These are phyloP conservation scores for Niveomyces coronatus DNA, from an alignment of 2,329 filamentous ascomycete genomes.

Conservation along the genomic window DNA sequence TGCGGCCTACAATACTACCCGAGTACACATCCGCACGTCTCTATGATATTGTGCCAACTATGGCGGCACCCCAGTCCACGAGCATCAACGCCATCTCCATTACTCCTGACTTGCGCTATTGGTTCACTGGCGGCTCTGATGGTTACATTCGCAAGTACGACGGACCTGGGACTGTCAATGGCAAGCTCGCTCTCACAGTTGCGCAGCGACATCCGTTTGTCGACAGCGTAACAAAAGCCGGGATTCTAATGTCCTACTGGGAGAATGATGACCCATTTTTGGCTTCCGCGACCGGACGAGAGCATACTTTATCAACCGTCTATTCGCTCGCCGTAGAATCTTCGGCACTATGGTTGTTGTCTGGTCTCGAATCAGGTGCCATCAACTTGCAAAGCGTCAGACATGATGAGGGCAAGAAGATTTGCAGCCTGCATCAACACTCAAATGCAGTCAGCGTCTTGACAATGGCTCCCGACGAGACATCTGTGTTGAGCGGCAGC, in stretches of 20 bases:
- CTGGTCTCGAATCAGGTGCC: slow-evolving; percentile 77
- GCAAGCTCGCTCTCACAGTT: slow-evolving; percentile 85
- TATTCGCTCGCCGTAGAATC: slow-evolving; percentile 91
- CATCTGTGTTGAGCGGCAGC: slow-evolving; percentile 77
- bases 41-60: slow-evolving; percentile 95
- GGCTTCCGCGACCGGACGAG: slow-evolving; percentile 38
- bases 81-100: slow-evolving; percentile 89
- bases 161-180: slow-evolving; percentile 88
- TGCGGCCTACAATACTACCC: slow-evolving; percentile 55
- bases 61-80: slow-evolving; percentile 90
- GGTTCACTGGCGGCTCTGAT: slow-evolving; percentile 87
- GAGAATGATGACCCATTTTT: slow-evolving; percentile 75
- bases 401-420: slow-evolving; percentile 88
- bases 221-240: slow-evolving; percentile 92
- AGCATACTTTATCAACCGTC: slow-evolving; percentile 69
- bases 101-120: slow-evolving; percentile 89
- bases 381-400: slow-evolving; percentile 92
- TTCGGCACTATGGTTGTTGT: slow-evolving; percentile 82
- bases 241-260: slow-evolving; percentile 93
- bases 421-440: slow-evolving; percentile 71
- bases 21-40: slow-evolving; percentile 70
- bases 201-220: slow-evolving; percentile 95
- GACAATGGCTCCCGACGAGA: slow-evolving; percentile 73
- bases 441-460: slow-evolving; percentile 87
- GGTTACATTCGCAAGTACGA: slow-evolving; percentile 97